A percentile compares a stretch with the other conserved stretches of the same genome.
Conservation (phyloP, 116 monocot genomes). For the Zostera marina region DNA sequence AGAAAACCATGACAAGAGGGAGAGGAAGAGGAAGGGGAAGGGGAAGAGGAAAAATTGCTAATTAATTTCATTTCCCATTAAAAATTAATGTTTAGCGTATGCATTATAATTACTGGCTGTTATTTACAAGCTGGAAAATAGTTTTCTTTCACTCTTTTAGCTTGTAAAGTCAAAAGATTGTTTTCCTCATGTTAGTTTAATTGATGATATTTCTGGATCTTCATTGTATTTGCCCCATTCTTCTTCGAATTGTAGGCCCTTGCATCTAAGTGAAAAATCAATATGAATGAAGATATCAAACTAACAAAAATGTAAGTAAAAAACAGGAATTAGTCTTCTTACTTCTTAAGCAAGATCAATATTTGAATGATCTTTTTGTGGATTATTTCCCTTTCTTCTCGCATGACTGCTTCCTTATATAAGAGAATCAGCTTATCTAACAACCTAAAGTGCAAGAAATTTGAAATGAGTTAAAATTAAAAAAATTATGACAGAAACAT, state of each 20-base stretch:
- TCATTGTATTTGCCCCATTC: slow-evolving; percentile 62
- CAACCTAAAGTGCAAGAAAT: slow-evolving; percentile 19
- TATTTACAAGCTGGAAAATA: no score
- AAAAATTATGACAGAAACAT: no score
- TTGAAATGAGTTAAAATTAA: neutral
- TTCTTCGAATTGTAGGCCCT: slow-evolving; percentile 51
- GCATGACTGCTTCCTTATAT: slow-evolving; percentile 57
- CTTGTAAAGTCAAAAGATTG: no score
- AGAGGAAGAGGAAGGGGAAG: slow-evolving; percentile 21
- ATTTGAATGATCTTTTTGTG: slow-evolving; percentile 36
- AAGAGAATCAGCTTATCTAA: slow-evolving; percentile 62
- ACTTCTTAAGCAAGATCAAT: slow-evolving; percentile 55
- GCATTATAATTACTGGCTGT: no score
- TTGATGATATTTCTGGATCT: slow-evolving; percentile 28
- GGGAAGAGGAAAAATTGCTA: neutral
- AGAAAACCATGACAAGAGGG: slow-evolving; percentile 9
- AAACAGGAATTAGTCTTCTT: neutral
- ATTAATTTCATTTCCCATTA: neutral
- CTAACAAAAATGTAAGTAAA: neutral
- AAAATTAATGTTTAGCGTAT: no score
- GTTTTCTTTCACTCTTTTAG: no score
- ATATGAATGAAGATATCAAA: neutral
- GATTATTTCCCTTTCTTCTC: slow-evolving; percentile 40
- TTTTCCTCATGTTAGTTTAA: neutral
- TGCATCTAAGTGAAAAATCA: slow-evolving; percentile 30